Evolutionary conservation across 1,139 yeast species (phyloP).

Genomic region (Nakaseomyces kungkrabaensis): DNA sequence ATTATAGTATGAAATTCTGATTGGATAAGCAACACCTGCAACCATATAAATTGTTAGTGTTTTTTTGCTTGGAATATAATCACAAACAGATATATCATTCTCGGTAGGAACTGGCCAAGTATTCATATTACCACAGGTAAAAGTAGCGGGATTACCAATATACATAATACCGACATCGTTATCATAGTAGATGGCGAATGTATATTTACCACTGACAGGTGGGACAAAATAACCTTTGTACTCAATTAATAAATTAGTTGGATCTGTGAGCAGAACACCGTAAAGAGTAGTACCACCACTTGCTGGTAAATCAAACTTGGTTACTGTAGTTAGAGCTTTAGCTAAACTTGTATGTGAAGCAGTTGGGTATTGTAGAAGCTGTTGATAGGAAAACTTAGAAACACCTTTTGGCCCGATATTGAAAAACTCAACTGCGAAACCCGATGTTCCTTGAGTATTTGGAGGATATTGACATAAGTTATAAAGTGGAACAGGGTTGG

Average conservation of each 20-base stretch:
- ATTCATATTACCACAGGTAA: neutral
- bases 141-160: neutral
- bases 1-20: conserved; percentile 1
- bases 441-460: neutral
- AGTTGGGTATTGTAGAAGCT: neutral
- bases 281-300: neutral
- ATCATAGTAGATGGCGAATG: conserved; percentile 17
- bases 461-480: neutral
- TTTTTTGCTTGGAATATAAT: neutral
- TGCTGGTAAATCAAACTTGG: neutral
- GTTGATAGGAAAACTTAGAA: neutral
- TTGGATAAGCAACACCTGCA: neutral
- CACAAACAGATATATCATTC: neutral
- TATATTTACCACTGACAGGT: conserved; percentile 19
- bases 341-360: neutral
- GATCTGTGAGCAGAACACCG: neutral
- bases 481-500: neutral
- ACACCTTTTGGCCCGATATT: neutral
- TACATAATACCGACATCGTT: conserved; percentile 10
- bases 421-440: neutral
- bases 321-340: neutral
- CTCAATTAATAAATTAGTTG: conserved; percentile 16
- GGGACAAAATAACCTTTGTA: conserved; percentile 24
- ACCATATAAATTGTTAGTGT: neutral
- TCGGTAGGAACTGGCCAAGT: neutral